phyloP scores from a whole-genome alignment of 1,284 basidiomycete species.

The Caloboletus firmus region DNA sequence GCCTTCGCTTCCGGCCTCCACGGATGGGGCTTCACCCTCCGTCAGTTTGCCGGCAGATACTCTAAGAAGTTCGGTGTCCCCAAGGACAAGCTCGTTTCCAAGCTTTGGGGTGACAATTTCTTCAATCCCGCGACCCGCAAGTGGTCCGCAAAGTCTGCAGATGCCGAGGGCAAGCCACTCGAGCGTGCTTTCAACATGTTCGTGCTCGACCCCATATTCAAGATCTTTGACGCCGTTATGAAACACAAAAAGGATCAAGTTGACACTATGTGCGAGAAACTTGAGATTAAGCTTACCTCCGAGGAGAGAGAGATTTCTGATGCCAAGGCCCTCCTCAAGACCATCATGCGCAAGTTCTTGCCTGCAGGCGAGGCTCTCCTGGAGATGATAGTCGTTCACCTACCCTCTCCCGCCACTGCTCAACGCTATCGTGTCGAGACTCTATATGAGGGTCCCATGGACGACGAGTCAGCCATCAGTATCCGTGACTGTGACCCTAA shows the following conservation, averaged over 20 bases:
- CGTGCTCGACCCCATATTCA: slow-evolving; percentile 99
- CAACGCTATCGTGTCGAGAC: slow-evolving; percentile 99
- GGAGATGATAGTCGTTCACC: slow-evolving; percentile 99
- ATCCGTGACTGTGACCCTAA: slow-evolving; percentile 99
- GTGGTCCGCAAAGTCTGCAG: slow-evolving; percentile 84
- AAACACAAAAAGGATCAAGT: slow-evolving; percentile 99
- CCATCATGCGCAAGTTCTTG: slow-evolving; percentile 99
- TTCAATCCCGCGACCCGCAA: slow-evolving; percentile 99
- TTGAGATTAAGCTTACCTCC: slow-evolving; percentile 87
- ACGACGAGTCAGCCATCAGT: slow-evolving; percentile 98
- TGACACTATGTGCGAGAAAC: slow-evolving; percentile 89
- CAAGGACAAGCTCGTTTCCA: slow-evolving; percentile 97
- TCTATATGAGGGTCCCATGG: slow-evolving; percentile 99
- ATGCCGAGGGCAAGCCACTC: slow-evolving; percentile 84
- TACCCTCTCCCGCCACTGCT: slow-evolving; percentile 95
- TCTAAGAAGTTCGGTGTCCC: slow-evolving; percentile 99
- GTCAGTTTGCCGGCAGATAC: slow-evolving; percentile 95
- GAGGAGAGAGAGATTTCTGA: slow-evolving; percentile 92
- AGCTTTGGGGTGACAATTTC: slow-evolving; percentile 99
- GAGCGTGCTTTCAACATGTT: slow-evolving; percentile 96
- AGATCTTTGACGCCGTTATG: slow-evolving; percentile 98
- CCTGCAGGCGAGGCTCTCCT: slow-evolving; percentile 98
- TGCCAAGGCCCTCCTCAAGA: slow-evolving; percentile 96
- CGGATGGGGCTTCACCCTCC: slow-evolving; percentile 99
- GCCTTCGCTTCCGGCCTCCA: slow-evolving; percentile 99